Evolutionary conservation across 116 monocot species (phyloP).

Genomic region (Cymodocea nodosa): DNA sequence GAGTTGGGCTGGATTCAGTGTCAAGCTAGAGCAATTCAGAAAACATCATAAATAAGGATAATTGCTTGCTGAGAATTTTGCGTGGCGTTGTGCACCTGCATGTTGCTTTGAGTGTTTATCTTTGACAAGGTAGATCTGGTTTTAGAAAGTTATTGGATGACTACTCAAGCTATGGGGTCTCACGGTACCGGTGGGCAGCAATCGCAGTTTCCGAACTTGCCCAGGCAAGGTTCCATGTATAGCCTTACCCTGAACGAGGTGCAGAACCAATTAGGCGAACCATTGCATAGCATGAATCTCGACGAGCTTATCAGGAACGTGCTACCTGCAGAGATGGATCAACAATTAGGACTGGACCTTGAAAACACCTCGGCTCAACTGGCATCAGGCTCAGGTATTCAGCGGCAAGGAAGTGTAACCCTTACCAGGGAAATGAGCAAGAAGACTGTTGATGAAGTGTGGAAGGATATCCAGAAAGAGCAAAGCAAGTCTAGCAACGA

Average conservation of each 20-base stretch:
- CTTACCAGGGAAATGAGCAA: constrained; percentile 21
- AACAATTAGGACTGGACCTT: constrained; percentile 9
- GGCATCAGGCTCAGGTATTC: constrained; percentile 11
- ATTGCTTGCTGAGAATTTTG: not conserved
- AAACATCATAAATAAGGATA: not conserved
- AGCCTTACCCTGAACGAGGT: constrained; percentile 47
- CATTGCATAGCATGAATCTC: constrained; percentile 81
- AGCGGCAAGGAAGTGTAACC: constrained; percentile 16
- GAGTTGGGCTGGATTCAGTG: not conserved
- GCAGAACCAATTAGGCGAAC: constrained; percentile 46
- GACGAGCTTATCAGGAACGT: constrained; percentile 72
- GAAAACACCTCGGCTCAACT: not conserved
- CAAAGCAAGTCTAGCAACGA: constrained; percentile 7
- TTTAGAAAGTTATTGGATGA: constrained; percentile 9
- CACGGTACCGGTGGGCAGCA: constrained; percentile 5
- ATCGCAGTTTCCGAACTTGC: constrained; percentile 22
- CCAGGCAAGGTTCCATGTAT: constrained; percentile 31
- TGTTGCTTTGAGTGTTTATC: not conserved
- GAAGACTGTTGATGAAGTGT: constrained; percentile 56
- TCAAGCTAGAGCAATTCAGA: not conserved
- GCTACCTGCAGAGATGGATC: constrained; percentile 31
- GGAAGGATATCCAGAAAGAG: constrained; percentile 32
- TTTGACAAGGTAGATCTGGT: not conserved
- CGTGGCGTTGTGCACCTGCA: constrained; percentile 3
- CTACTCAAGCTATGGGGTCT: constrained; percentile 10